Evolutionary conservation across 176 grass and related monocot genomes (phyloP).

Genomic region (Zea mays): Zm-B73-REFERENCE-NAM-5.0 NC_050101.1:169685001-169685500

Average conservation of each 20-base stretch:
- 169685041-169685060: conserved; percentile 8
- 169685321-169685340: conserved; percentile 80
- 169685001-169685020: conserved; percentile 26
- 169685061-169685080: conserved; percentile 15
- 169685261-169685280: conserved; percentile 56
- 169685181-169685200: conserved; percentile 87
- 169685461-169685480: conserved; percentile 86
- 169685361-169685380: conserved; percentile 33
- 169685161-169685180: conserved; percentile 95
- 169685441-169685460: conserved; percentile 92
- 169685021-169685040: conserved; percentile 1
- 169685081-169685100: conserved; percentile 5
- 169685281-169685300: conserved; percentile 91
- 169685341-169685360: conserved; percentile 96
- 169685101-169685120: conserved; percentile 13
- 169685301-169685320: conserved; percentile 97
- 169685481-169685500: conserved; percentile 71
- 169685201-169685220: conserved; percentile 29
- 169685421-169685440: conserved; percentile 64
- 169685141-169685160: conserved; percentile 95
- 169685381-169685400: conserved; percentile 13
- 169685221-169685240: conserved; percentile 23
- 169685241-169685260: conserved; percentile 35
- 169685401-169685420: conserved; percentile 30
- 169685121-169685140: conserved; percentile 52